Conservation (phyloP, 805 yeast species). For the Sugiyamaella americana region DNA sequence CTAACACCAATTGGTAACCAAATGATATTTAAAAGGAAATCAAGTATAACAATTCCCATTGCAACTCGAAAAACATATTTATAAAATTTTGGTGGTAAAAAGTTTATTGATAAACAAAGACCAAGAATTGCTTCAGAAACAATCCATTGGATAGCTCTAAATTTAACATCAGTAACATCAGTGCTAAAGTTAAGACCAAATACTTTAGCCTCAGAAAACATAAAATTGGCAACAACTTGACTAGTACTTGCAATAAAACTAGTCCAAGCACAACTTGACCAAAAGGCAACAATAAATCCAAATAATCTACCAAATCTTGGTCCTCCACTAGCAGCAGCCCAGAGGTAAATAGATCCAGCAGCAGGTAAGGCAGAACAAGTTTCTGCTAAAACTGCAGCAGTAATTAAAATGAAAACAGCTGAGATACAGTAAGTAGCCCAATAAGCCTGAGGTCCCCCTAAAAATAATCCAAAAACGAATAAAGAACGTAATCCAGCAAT, state of each 20-base stretch:
- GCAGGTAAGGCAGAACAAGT: slow-evolving; percentile 23
- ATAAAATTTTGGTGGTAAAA: slow-evolving; percentile 19
- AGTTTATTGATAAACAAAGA: slow-evolving; percentile 16
- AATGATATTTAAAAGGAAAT: slow-evolving; percentile 18
- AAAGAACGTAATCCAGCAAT: slow-evolving; percentile 15
- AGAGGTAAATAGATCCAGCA: slow-evolving; percentile 23
- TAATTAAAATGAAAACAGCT: slow-evolving; percentile 18
- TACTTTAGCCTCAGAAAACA: slow-evolving; percentile 19
- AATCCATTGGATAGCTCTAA: slow-evolving; percentile 24
- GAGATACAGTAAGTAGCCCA: slow-evolving; percentile 18
- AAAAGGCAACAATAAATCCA: slow-evolving; percentile 23
- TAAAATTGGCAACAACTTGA: slow-evolving; percentile 18
- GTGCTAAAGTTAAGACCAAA: slow-evolving; percentile 15
- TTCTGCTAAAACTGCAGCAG: slow-evolving; percentile 22
- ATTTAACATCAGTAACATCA: slow-evolving; percentile 15
- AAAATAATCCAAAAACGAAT: slow-evolving; percentile 15
- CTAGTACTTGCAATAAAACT: slow-evolving; percentile 19
- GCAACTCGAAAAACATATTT: slow-evolving; percentile 18
- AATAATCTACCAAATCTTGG: slow-evolving; percentile 19
- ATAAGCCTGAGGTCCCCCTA: slow-evolving; percentile 24
- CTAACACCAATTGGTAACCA: slow-evolving; percentile 25
- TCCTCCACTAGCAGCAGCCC: slow-evolving; percentile 25
- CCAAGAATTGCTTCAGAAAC: slow-evolving; percentile 18
- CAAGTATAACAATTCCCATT: slow-evolving; percentile 14
- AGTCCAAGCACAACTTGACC: slow-evolving; percentile 25